Evolutionary conservation across 1,139 yeast species (phyloP).

Genomic region (Diutina catenulata): DNA sequence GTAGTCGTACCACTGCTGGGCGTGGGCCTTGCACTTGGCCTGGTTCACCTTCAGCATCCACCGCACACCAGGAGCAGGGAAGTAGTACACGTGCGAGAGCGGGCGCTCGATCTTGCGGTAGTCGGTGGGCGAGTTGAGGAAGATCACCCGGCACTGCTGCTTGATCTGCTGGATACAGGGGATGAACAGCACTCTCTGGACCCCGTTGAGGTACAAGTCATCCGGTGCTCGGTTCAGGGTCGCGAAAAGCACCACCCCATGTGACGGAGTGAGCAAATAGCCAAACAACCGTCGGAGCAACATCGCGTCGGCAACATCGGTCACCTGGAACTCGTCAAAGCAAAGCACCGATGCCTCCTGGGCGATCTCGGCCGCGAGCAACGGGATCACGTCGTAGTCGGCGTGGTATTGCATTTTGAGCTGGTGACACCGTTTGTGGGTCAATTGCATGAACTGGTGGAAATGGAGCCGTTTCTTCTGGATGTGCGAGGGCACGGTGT

Average conservation of each 20-base stretch:
- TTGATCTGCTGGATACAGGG: slow-evolving; percentile 84
- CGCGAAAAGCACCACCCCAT: slow-evolving; percentile 81
- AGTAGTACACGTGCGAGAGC: slow-evolving; percentile 65
- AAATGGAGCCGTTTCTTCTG: slow-evolving; percentile 78
- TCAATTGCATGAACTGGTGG: slow-evolving; percentile 93
- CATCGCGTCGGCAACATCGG: slow-evolving; percentile 99
- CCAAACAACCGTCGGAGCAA: slow-evolving; percentile 64
- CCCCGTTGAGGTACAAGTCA: slow-evolving; percentile 84
- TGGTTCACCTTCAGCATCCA: slow-evolving; percentile 41
- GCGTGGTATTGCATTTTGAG: slow-evolving; percentile 46
- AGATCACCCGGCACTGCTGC: slow-evolving; percentile 61
- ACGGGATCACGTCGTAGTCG: slow-evolving; percentile 75
- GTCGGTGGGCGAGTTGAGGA: slow-evolving; percentile 83
- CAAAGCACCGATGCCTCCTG: slow-evolving; percentile 67
- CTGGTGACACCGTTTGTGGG: slow-evolving; percentile 79
- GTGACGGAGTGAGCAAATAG: slow-evolving; percentile 47
- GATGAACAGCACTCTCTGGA: slow-evolving; percentile 79
- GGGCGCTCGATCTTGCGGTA: slow-evolving; percentile 86
- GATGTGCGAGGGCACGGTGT: slow-evolving; percentile 65
- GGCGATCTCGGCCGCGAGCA: slow-evolving; percentile 77
- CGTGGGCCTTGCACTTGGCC: slow-evolving; percentile 50
- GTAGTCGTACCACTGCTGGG: slow-evolving; percentile 65
- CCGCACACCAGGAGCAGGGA: slow-evolving; percentile 53
- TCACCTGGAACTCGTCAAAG: slow-evolving; percentile 92
- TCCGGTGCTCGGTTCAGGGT: slow-evolving; percentile 94